Evolutionary conservation across 768 basidiomycete genomes (phyloP).

Genomic region (Chalciporus piperatus): DNA sequence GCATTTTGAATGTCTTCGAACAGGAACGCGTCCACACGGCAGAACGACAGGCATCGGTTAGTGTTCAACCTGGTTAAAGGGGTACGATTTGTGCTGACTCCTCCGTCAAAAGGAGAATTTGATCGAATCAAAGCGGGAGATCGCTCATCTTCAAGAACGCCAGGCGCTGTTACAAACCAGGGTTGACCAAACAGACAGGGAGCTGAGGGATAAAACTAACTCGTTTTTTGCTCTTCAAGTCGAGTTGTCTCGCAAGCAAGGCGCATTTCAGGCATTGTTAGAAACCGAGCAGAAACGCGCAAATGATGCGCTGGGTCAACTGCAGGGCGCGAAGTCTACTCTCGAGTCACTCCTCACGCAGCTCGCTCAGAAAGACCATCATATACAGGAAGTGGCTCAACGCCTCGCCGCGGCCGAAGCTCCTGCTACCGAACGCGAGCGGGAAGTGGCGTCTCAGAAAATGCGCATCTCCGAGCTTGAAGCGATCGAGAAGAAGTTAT

Average conservation of each 20-base stretch:
- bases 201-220: slow-evolving; percentile 6
- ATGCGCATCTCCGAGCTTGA: slow-evolving; percentile 26
- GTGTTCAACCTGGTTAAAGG: slow-evolving; percentile 1
- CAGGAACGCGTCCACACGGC: slow-evolving; percentile 25
- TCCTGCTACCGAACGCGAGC: slow-evolving; percentile 23
- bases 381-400: slow-evolving; percentile 19
- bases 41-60: slow-evolving; percentile 17
- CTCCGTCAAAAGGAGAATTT: slow-evolving; percentile 13
- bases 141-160: slow-evolving; percentile 20
- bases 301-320: slow-evolving; percentile 18
- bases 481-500: slow-evolving; percentile 28
- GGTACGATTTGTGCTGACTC: neutral
- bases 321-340: slow-evolving; percentile 18
- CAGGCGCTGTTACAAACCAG: slow-evolving; percentile 15
- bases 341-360: slow-evolving; percentile 21
- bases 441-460: slow-evolving; percentile 24
- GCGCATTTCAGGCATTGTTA: slow-evolving; percentile 20
- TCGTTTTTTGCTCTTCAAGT: slow-evolving; percentile 17
- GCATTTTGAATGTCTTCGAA: neutral
- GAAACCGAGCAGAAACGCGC: slow-evolving; percentile 22
- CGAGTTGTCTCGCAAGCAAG: slow-evolving; percentile 27
- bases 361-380: slow-evolving; percentile 19
- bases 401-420: slow-evolving; percentile 23
- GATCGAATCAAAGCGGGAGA: slow-evolving; percentile 14
- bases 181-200: slow-evolving; percentile 12